These are phyloP conservation scores for Carex pumila DNA, from an alignment of 176 grass and related monocot genomes.

Conservation along the genomic window DNA sequence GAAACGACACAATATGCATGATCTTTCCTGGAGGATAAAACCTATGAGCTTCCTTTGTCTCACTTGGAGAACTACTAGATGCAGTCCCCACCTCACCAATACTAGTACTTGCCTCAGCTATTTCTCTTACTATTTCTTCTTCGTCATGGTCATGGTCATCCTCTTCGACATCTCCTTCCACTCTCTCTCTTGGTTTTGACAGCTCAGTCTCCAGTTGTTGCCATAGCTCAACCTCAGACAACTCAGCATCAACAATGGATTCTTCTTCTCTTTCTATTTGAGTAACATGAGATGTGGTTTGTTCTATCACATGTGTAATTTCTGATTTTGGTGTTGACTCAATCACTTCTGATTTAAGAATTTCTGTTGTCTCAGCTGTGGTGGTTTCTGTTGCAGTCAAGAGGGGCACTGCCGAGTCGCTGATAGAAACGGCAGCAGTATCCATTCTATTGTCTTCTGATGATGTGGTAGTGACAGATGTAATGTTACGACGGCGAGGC, in stretches of 20 bases:
- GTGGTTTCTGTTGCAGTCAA: conserved; percentile 33
- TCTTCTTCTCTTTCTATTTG: conserved; percentile 37
- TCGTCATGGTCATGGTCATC: conserved; percentile 41
- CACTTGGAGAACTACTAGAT: conserved; percentile 35
- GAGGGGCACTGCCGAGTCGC: conserved; percentile 26
- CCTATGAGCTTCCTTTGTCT: conserved; percentile 68
- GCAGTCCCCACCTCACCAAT: conserved; percentile 24
- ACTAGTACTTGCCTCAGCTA: conserved; percentile 43
- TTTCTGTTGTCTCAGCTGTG: conserved; percentile 33
- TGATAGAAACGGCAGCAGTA: conserved; percentile 11
- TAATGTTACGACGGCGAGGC: conserved; percentile 44
- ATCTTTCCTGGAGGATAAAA: conserved; percentile 96
- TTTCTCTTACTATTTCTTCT: conserved; percentile 58
- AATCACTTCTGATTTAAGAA: conserved; percentile 36
- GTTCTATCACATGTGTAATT: conserved; percentile 22
- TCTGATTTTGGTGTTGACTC: conserved; percentile 42
- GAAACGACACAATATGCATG: conserved; percentile 63
- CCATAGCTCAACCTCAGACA: conserved; percentile 88
- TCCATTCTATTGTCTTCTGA: conserved; percentile 30
- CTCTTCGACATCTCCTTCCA: conserved; percentile 29
- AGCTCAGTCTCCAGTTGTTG: conserved; percentile 87
- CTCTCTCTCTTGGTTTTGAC: conserved; percentile 38
- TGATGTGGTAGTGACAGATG: conserved; percentile 38
- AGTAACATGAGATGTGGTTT: conserved; percentile 31
- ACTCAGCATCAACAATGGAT: conserved; percentile 30